Base-by-base conservation (phyloP, 2,329 filamentous ascomycete genomes). In the Cladophialophora psammophila region DNA sequence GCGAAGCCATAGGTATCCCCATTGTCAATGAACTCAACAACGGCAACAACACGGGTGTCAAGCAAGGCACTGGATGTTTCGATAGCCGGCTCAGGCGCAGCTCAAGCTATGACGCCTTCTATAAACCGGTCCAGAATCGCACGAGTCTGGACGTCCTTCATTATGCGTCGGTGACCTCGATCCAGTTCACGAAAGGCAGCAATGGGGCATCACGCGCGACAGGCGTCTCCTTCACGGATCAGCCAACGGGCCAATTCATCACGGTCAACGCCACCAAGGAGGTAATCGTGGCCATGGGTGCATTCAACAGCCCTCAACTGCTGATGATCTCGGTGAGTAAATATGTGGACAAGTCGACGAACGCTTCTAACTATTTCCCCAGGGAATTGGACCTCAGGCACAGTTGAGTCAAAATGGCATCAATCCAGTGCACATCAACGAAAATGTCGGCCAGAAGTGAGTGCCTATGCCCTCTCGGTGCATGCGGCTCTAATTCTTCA, bases 371-470 rank as follows among this genome's bases (percentile, higher is more conserved):
- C n/a, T 20, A 9, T 54, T 34, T 13, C 26, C 5, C 8, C 20
- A 67, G 65, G 18, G 63, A 1, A 80, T 84, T 55, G 80, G 84
- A 69, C 77, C 79, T 0, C 74, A 74, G 5, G 81, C 80, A 32
- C 74, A 83, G 18, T 75, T 78, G 6, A 78, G 83, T 61, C 78
- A 80, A 0, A 71, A 81, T 1, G 82, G 83, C 60, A 64, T 78
- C 4, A 77, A 56, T 10, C 69, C 67, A 6, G 61, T 70, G 0
- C 58, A 75, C 8, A 66, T 76, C 56, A 78, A 78, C 31, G 75
- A 76, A 56, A 77, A 77, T 13, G 70, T 78, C 1, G 76, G 76
- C 3, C 71, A 73, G 36, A 62, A 77, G 72, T 73, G 57, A 63
- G 72, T 66, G 20, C 58, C 15, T 10, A 5, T 2, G 20, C 10